Base-by-base conservation (phyloP, 805 yeast genomes). In the Maudiozyma bulderi region DNA sequence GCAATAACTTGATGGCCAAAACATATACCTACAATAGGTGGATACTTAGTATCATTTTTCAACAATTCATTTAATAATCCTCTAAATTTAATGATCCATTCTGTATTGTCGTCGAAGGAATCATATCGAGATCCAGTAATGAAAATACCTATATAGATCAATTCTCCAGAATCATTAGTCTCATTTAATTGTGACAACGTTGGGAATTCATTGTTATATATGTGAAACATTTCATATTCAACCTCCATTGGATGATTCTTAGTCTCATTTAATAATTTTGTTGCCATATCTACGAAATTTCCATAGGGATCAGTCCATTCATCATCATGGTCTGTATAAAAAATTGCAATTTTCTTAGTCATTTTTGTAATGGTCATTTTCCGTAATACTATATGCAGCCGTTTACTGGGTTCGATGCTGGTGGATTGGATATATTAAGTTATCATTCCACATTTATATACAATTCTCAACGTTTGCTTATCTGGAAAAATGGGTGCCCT, bases 1-100 rank as follows among this genome's bases (percentile, higher is more conserved):
- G 80, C 82, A 13, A 88, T 64, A 28, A 86, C 73, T 62, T 88
- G 96, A 65, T 89, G 96, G 6, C 96, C 96, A 62, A 87, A 88
- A 64, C 96, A 88, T 40, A 88, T 70, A 3, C 95, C 95, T 6
- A 78, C 74, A 4, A 80, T 50, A 2, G 84, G 83, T n/a, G 74
- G 65, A 33, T 58, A 50, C 5, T 51, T 50, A 20, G 6, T 35
- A 20, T 29, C 54, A 50, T 30, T 52, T 8, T 40, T 47, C 10
- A 58, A 44, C 26, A 57, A 53, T 41, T 44, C 50, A 26, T 33
- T 14, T 32, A 76, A 56, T 47, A 74, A 66, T 8, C 61, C 49
- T 52, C 73, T 71, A 31, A 77, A 57, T 33, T 61, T 57, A 28
- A 57, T 54, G 40, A 76, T 69, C 80, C 80, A 76, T 15, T 59